A percentile compares a stretch with the other conserved stretches of the same genome.
phyloP scores from a whole-genome alignment of 148 eudicot genomes.

The Spergularia marina region DNA sequence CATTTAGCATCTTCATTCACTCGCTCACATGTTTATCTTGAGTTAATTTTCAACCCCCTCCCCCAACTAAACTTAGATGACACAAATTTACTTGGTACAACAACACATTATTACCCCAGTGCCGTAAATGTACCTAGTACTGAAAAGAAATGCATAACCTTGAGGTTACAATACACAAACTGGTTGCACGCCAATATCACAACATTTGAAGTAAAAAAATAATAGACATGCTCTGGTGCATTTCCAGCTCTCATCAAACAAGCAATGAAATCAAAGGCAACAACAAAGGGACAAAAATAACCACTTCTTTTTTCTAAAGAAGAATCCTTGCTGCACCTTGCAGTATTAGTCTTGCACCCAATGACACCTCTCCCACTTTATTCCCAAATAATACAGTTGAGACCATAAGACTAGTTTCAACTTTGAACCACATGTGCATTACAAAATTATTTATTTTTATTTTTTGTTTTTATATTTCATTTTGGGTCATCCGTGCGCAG shows the following conservation, averaged over 20 bases:
- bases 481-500: too few species aligned
- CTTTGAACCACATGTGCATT: conserved; percentile 37
- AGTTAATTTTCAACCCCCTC: too few species aligned
- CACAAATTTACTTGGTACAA: too few species aligned
- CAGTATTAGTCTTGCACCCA: conserved; percentile 24
- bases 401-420: conserved; percentile 30
- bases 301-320: conserved; percentile 44
- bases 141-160: too few species aligned
- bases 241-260: conserved; percentile 17
- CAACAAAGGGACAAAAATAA: conserved; percentile 37
- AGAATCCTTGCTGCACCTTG: conserved; percentile 41
- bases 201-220: background rate
- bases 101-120: too few species aligned
- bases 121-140: too few species aligned
- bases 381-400: conserved; percentile 30
- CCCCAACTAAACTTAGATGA: too few species aligned
- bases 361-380: conserved; percentile 49
- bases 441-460: conserved; percentile 24
- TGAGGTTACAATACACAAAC: too few species aligned
- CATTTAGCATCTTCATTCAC: too few species aligned
- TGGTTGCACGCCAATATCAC: too few species aligned
- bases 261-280: background rate
- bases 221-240: conserved; percentile 10
- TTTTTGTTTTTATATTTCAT: too few species aligned
- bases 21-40: too few species aligned